phyloP scores from a whole-genome alignment of 1,284 basidiomycete species.

The Ceratobasidium sp. region DNA sequence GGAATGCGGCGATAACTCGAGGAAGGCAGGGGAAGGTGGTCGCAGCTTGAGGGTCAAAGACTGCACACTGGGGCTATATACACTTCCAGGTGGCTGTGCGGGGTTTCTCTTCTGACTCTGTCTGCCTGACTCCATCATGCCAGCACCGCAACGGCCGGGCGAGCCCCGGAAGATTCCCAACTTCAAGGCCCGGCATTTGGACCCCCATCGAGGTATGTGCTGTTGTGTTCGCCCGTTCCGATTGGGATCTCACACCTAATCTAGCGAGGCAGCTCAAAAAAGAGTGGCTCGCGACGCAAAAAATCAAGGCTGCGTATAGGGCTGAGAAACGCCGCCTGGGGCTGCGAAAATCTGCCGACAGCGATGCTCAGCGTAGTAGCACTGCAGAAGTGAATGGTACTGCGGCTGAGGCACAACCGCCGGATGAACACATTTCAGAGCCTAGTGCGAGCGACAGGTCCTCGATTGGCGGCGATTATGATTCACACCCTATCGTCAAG shows the following conservation, averaged over 20 bases:
- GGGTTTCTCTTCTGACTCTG: conserved; percentile 26
- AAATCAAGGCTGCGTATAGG: conserved; percentile 82
- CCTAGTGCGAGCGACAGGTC: conserved; percentile 39
- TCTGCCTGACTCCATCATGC: conserved; percentile 19
- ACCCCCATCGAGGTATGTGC: conserved; percentile 68
- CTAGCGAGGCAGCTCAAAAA: conserved; percentile 79
- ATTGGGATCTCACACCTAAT: conserved; percentile 30
- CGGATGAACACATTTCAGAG: conserved; percentile 49
- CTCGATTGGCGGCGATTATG: conserved; percentile 41
- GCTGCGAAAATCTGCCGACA: conserved; percentile 22
- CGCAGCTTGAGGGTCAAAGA: conserved; percentile 40
- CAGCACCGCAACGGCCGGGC: conserved; percentile 43
- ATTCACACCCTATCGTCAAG: conserved; percentile 9
- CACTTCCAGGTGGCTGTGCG: conserved; percentile 17
- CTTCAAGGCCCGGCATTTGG: conserved; percentile 69
- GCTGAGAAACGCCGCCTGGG: conserved; percentile 76
- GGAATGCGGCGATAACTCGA: conserved; percentile 49
- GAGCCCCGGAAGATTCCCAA: conserved; percentile 64
- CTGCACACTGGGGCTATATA: conserved; percentile 37
- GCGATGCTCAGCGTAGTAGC: conserved; percentile 6
- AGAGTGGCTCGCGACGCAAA: conserved; percentile 77
- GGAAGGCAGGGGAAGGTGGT: conserved; percentile 54
- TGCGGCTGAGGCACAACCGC: conserved; percentile 42
- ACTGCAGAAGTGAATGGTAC: background rate
- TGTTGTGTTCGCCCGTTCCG: conserved; percentile 6